Conservation (phyloP, 768 basidiomycete genomes). For the Leccinellum luteum region DNA sequence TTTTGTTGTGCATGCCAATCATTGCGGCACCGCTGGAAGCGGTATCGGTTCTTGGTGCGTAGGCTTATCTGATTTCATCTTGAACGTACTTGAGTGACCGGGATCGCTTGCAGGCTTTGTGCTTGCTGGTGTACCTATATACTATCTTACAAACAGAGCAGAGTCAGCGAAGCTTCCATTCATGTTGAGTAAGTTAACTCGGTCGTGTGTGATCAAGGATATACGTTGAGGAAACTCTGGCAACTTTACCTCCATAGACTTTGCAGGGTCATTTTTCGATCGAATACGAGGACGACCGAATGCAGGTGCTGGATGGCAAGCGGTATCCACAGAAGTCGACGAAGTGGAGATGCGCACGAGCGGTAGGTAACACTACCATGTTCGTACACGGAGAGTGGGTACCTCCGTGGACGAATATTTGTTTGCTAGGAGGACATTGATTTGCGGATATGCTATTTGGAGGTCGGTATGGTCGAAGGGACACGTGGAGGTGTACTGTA, state of each 20-base stretch:
- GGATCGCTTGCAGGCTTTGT: constrained; percentile 58
- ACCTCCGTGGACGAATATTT: not conserved
- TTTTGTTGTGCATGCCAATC: constrained; percentile 87
- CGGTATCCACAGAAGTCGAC: constrained; percentile 66
- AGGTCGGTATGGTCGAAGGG: not conserved
- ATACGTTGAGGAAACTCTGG: not conserved
- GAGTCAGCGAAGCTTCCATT: constrained; percentile 37
- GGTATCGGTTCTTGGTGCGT: constrained; percentile 77
- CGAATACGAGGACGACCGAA: constrained; percentile 51
- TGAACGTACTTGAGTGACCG: not conserved
- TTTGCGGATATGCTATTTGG: not conserved
- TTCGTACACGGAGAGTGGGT: not conserved
- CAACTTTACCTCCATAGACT: constrained; percentile 31
- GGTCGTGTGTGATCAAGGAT: not conserved
- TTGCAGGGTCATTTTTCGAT: constrained; percentile 41
- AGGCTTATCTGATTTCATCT: not conserved
- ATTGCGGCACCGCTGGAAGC: constrained; percentile 92
- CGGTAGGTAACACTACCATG: not conserved
- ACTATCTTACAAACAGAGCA: constrained; percentile 68
- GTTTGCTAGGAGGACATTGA: not conserved
- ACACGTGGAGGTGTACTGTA: not conserved
- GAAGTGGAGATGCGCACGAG: constrained; percentile 56
- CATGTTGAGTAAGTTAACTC: constrained; percentile 35
- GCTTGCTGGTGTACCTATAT: constrained; percentile 75
- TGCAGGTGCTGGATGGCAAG: constrained; percentile 69